Percentiles rank a stretch among this genome's conserved stretches.
Evolutionary conservation across 2,329 filamentous ascomycete genomes (phyloP).

Genomic region (Neofusicoccum umdonicola): DNA sequence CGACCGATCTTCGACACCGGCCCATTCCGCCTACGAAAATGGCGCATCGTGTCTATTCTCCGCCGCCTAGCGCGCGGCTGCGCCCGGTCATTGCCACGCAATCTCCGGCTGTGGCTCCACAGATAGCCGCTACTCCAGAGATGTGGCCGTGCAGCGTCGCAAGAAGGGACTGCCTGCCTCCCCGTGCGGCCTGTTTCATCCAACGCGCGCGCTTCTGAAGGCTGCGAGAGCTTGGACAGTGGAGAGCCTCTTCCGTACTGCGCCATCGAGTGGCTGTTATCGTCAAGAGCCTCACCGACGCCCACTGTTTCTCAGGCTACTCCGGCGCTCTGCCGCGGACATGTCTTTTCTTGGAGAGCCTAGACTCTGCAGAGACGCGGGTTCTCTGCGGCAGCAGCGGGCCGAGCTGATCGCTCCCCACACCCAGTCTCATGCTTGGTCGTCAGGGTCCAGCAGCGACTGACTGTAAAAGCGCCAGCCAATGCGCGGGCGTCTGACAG

Average conservation of each 20-base stretch:
- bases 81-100: not conserved
- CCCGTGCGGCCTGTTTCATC: slow-evolving; percentile 1
- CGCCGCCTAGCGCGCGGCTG: not conserved
- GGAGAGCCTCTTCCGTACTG: not conserved
- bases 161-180: not conserved
- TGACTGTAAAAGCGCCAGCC: not conserved
- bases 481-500: too few relatives aligned
- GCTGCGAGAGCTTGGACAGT: not conserved
- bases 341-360: not conserved
- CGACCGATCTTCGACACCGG: not conserved
- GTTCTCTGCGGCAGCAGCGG: not conserved
- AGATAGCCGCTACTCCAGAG: not conserved
- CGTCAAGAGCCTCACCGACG: not conserved
- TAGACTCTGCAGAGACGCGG: not conserved
- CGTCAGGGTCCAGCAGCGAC: not conserved
- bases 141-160: not conserved
- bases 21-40: not conserved
- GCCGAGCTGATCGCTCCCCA: slow-evolving; percentile 12
- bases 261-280: not conserved
- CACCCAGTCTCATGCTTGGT: not conserved
- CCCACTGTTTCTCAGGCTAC: not conserved
- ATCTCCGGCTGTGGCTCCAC: slow-evolving; percentile 3
- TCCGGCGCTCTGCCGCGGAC: not conserved
- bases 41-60: not conserved
- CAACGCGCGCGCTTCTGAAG: not conserved